phyloP scores from a whole-genome alignment of 768 basidiomycete species.

The Boletus barrowsii region DNA sequence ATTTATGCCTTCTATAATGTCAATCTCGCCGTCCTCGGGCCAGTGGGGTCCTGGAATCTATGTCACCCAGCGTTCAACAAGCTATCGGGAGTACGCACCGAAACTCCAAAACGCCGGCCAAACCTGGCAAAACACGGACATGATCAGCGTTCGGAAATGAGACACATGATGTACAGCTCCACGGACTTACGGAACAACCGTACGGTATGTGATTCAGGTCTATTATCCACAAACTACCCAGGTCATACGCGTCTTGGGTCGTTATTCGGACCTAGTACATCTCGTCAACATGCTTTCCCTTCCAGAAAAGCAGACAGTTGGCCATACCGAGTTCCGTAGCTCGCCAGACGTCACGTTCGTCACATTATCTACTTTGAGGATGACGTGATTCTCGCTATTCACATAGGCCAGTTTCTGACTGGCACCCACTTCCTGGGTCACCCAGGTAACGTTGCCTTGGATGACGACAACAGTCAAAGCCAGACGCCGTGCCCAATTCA shows the following conservation, averaged over 20 bases:
- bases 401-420: constrained; percentile 54
- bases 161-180: neutral
- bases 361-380: constrained; percentile 73
- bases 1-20: constrained; percentile 64
- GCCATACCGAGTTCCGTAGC: constrained; percentile 56
- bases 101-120: constrained; percentile 35
- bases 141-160: constrained; percentile 2
- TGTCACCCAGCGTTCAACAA: neutral
- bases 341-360: constrained; percentile 49
- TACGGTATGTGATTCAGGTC: constrained; percentile 50
- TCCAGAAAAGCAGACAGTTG: neutral
- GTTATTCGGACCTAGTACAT: constrained; percentile 43
- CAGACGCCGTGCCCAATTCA: constrained; percentile 2
- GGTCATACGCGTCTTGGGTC: constrained; percentile 38
- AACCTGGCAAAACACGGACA: constrained; percentile 10
- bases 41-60: constrained; percentile 28
- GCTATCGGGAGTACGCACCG: constrained; percentile 11
- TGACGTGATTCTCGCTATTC: constrained; percentile 57
- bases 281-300: neutral
- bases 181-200: constrained; percentile 50
- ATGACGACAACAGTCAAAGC: neutral
- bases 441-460: constrained; percentile 62
- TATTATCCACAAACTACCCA: constrained; percentile 47
- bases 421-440: constrained; percentile 45
- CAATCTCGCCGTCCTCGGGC: constrained; percentile 51